Evolutionary conservation across 2,329 filamentous ascomycete species (phyloP), one percentile per base, ranked within the genome.

Genomic region (Diplodia intermedia): DNA sequence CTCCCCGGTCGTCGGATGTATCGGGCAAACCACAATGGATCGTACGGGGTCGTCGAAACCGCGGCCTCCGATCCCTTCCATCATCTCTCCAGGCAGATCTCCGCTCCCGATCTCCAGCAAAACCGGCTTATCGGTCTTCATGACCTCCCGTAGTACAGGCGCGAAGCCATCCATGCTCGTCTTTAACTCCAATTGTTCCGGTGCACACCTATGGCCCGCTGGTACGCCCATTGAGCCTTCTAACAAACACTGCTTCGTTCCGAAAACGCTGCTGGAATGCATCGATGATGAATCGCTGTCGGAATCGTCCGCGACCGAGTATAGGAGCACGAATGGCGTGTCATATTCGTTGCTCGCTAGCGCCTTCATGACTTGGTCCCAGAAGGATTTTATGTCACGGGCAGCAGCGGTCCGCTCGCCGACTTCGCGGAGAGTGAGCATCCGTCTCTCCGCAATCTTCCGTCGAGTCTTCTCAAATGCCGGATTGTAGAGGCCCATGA

Each of bases 381-480:
- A 95, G 75, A 94, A 94, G 12, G 83, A 84, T 73, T 88, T 88
- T 1, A 94, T 85, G 69, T 91, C 90, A 57, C 89, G 85, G n/a
- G 91, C 91, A 18, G 86, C 82, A 2, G 90, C 88, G 4, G 90
- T 93, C 69, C 86, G 88, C 77, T 94, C 91, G 61, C 91, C 91
- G 54, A 94, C 87, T 75, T 94, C 91, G 50, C 90, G 86, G 47
- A 95, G 80, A 0, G 90, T 93, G 31, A 92, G 83, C 91, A 94
- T 94, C 56, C 91, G 85, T 66, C 92, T 83, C 79, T 94, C 91
- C 2, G 90, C 91, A 69, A 95, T 88, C 73, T 91, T 92, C 23
- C 91, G 85, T 26, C 90, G 81, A 1, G 92, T 95, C 74, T 93
- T 93, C 71, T 95, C 92, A 71, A 94, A 94, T 0, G 89, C 87